Conservation (phyloP, 2,329 filamentous ascomycete species). For the Blastomyces percursus region DNA sequence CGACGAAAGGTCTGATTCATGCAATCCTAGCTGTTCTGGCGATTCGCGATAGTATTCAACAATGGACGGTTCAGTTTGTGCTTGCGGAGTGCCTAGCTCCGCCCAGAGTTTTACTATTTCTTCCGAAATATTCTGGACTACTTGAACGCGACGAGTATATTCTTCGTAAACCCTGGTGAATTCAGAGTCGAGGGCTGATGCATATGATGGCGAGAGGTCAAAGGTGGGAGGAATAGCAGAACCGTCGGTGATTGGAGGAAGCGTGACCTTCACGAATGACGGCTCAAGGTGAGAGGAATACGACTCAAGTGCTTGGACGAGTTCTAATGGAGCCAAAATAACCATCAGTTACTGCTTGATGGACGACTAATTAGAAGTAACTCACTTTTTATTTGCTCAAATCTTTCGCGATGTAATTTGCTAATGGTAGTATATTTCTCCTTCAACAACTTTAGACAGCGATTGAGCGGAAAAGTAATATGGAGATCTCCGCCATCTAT, state of each 20-base stretch:
- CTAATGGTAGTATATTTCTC: constrained; percentile 75
- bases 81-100: constrained; percentile 86
- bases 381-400: constrained; percentile 89
- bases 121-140: constrained; percentile 63
- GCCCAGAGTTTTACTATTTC: constrained; percentile 92
- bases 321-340: constrained; percentile 45
- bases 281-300: constrained; percentile 93
- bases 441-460: constrained; percentile 68
- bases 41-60: constrained; percentile 82
- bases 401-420: constrained; percentile 79
- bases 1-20: constrained; percentile 69
- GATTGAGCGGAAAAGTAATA: constrained; percentile 71
- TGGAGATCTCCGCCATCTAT: constrained; percentile 52
- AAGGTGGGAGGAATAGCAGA: constrained; percentile 70
- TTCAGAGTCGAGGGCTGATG: constrained; percentile 74
- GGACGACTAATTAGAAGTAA: constrained; percentile 8
- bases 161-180: constrained; percentile 95
- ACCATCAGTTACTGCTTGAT: neutral
- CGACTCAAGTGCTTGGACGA: constrained; percentile 84
- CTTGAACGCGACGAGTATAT: constrained; percentile 70
- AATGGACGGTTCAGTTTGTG: constrained; percentile 77
- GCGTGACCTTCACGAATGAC: constrained; percentile 70
- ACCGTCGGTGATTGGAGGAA: constrained; percentile 71
- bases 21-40: constrained; percentile 86
- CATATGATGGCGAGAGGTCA: constrained; percentile 83